Evolutionary conservation across 306 rosid genomes (phyloP).

Genomic region (Inga laurina): DNA sequence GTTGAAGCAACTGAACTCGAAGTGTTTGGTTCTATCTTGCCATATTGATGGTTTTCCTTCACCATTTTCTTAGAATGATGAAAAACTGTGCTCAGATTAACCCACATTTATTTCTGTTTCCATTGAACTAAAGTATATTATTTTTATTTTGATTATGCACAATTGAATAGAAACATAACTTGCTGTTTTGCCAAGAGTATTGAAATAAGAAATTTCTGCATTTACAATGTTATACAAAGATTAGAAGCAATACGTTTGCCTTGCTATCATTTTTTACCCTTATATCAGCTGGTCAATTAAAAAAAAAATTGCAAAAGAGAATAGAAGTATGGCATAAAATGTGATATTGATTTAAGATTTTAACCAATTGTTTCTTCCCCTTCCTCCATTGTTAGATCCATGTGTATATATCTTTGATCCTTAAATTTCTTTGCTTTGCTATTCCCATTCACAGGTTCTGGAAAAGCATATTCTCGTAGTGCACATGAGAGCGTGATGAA

Average conservation of each 20-base stretch:
- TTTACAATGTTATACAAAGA: neutral
- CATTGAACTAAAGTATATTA: neutral
- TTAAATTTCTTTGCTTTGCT: slow-evolving; percentile 1
- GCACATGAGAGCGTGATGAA: slow-evolving; percentile 53
- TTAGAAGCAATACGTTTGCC: neutral
- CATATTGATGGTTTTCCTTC: neutral
- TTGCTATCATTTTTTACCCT: neutral
- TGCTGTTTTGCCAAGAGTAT: neutral
- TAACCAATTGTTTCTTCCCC: neutral
- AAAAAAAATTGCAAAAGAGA: neutral
- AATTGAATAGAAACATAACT: neutral
- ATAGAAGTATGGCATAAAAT: neutral
- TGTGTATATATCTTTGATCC: neutral
- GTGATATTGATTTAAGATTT: neutral
- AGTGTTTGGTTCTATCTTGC: neutral
- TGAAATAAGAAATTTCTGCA: neutral
- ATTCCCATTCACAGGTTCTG: slow-evolving; percentile 36
- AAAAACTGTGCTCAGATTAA: neutral
- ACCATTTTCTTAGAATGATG: neutral
- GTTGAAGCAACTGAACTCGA: neutral
- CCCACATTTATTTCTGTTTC: neutral
- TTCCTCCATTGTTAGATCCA: neutral
- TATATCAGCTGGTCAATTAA: neutral
- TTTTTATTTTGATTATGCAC: neutral
- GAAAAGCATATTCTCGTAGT: slow-evolving; percentile 20